Evolutionary conservation across 2,329 filamentous ascomycete species (phyloP), one percentile per base, ranked within the genome.

Genomic region (Fusarium sp.): DNA sequence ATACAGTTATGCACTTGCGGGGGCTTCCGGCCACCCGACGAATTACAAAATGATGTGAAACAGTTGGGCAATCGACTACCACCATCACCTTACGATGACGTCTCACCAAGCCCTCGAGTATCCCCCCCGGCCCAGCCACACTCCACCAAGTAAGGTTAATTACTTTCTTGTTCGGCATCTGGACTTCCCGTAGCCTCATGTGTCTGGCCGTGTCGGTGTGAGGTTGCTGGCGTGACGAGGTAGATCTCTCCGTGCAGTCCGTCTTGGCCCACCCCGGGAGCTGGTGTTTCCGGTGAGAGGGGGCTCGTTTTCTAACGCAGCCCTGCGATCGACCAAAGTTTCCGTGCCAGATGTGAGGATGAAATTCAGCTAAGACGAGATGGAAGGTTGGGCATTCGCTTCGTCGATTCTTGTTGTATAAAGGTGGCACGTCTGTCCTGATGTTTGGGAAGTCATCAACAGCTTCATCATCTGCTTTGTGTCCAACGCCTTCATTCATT

Each of bases 221-320:
- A 31, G 8, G 11, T 50, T 50, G 46, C 31, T 51, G 5, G 47
- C 16, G 30, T 51, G 47, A 27, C 16, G 31, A 37, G 47, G 47
- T 51, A 31, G 10, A 50, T 23, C 47, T 51, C 47, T 37, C 44
- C 28, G 15, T 34, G 23, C 10, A 13, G 47, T 34, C 23, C 23
- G 34, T 52, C 30, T 52, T 66, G 63, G 44, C 23, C 23, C 23
- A 23, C 44, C 51, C 40, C 65, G 48, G 66, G 54, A 61, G 27
- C 9, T 52, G 48, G 18, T 37, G 56, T 59, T 71, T 58, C 68
- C 68, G 68, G 65, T 46, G 41, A 55, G 53, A 65, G 50, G 43
- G 44, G 28, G 18, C 31, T 43, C n/a, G 43, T 52, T 30, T 31
- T 48, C 60, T 58, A 53, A 62, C 12, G 55, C 53, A 52, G 60